These are phyloP conservation scores for Acrocalymma vagum DNA, from an alignment of 2,329 filamentous ascomycete species.

Conservation along the genomic window DNA sequence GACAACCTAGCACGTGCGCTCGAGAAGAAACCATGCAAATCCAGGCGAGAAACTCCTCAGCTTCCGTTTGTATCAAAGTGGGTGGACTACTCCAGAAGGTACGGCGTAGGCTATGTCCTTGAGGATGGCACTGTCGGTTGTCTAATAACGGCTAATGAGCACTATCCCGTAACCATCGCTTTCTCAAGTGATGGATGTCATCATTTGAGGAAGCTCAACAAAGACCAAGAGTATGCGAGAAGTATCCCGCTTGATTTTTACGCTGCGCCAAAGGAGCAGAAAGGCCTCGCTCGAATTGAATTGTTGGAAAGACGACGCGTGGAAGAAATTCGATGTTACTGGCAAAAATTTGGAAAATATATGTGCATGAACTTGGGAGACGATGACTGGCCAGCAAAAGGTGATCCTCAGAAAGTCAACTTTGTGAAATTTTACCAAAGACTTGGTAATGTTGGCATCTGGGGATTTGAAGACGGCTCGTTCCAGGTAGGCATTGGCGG, in stretches of 20 bases:
- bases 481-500: slow-evolving; percentile 68
- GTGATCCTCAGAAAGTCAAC: slow-evolving; percentile 52
- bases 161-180: slow-evolving; percentile 72
- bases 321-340: slow-evolving; percentile 66
- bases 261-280: slow-evolving; percentile 70
- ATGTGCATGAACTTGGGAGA: slow-evolving; percentile 61
- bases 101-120: slow-evolving; percentile 83
- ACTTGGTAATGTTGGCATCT: slow-evolving; percentile 81
- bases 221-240: slow-evolving; percentile 56
- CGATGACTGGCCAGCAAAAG: slow-evolving; percentile 57
- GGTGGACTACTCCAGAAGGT: slow-evolving; percentile 90
- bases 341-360: slow-evolving; percentile 76
- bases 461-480: slow-evolving; percentile 82
- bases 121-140: slow-evolving; percentile 84
- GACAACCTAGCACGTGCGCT: slow-evolving; percentile 57
- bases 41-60: slow-evolving; percentile 59
- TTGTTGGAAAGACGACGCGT: slow-evolving; percentile 67
- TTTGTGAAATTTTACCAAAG: slow-evolving; percentile 84
- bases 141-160: slow-evolving; percentile 57
- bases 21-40: slow-evolving; percentile 43
- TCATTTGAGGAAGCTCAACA: slow-evolving; percentile 74
- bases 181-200: slow-evolving; percentile 75
- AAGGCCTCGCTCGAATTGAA: slow-evolving; percentile 69
- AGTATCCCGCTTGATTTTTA: slow-evolving; percentile 71
- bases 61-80: slow-evolving; percentile 73